Base-by-base conservation (phyloP, 805 yeast species). In the Candida wancherniae region DNA sequence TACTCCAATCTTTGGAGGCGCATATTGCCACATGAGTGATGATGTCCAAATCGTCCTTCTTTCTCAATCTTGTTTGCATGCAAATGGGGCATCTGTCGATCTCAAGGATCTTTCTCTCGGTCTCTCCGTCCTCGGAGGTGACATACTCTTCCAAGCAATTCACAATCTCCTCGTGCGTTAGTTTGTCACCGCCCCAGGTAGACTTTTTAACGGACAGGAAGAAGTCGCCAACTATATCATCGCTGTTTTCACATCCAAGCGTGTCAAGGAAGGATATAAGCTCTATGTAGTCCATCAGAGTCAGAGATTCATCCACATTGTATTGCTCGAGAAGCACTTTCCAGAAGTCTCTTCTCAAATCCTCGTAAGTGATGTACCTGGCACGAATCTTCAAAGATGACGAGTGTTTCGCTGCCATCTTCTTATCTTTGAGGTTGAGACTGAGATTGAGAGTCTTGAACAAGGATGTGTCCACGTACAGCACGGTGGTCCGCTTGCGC, bases 21-120 rank as follows among this genome's bases (percentile, higher is more conserved):
- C 98, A 92, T 2, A 85, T 75, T 0, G 95, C 90, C 32, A 88
- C 71, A 59, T 90, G 98, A 1, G 84, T 77, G n/a, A 85, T 74
- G 31, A 84, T 74, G 44, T 86, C 94, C 23, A 71, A 50, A 47
- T 80, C 80, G 34, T 71, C 69, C 33, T 68, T 64, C 31, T 69
- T 67, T 4, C 66, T 57, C 16, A 77, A 63, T 24, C 81, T 60
- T 12, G 80, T 75, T 42, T 72, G 71, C 30, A 70, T 67, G 57
- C 97, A 92, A 8, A 82, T 66, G 0, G 97, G 97, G 51, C 97
- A 92, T 33, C 69, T 70, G 37, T 77, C 75, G 19, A 84, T 66
- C 28, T 69, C 74, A 48, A 84, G 72, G 5, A 80, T 61, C 27
- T 71, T 67, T 23, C 57, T 48, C 7, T 50, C 47, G 9, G 38